Percentiles rank a stretch among this genome's conserved stretches.
These are phyloP conservation scores for Leishmania amazonensis DNA, from an alignment of 208 protist species.

Conservation along the genomic window DNA sequence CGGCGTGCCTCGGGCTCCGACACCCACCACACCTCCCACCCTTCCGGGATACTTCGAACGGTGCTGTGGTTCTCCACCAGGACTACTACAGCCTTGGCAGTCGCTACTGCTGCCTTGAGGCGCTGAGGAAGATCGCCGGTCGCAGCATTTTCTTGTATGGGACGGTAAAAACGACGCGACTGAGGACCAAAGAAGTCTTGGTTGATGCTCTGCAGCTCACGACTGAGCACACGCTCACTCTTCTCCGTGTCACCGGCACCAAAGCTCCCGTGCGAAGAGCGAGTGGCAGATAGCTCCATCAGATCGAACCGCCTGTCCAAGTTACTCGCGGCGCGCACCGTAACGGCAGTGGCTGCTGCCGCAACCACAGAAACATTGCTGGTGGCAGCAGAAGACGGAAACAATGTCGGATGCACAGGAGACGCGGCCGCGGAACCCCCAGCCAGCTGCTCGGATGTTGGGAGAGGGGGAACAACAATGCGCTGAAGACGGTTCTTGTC, in stretches of 20 bases:
- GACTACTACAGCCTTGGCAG: slow-evolving; percentile 29
- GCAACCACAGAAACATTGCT: slow-evolving; percentile 13
- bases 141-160: slow-evolving; percentile 8
- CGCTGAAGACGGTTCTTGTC: slow-evolving; percentile 70
- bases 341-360: slow-evolving; percentile 1
- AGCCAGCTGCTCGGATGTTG: background rate
- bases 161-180: slow-evolving; percentile 11
- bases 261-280: slow-evolving; percentile 23
- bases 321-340: background rate
- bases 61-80: slow-evolving; percentile 20
- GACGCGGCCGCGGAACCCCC: background rate
- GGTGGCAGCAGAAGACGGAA: background rate
- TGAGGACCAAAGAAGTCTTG: slow-evolving; percentile 29
- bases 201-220: slow-evolving; percentile 35
- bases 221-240: slow-evolving; percentile 26
- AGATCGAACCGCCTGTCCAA: background rate
- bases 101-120: slow-evolving; percentile 28
- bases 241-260: slow-evolving; percentile 30
- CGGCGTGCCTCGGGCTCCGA: slow-evolving; percentile 59
- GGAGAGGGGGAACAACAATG: slow-evolving; percentile 46
- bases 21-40: slow-evolving; percentile 79
- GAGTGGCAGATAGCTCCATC: slow-evolving; percentile 6
- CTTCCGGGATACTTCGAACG: slow-evolving; percentile 30
- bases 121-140: slow-evolving; percentile 16
- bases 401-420: background rate